phyloP scores from a whole-genome alignment of 345 rosid genomes.

The Arabis hirsuta region DNA sequence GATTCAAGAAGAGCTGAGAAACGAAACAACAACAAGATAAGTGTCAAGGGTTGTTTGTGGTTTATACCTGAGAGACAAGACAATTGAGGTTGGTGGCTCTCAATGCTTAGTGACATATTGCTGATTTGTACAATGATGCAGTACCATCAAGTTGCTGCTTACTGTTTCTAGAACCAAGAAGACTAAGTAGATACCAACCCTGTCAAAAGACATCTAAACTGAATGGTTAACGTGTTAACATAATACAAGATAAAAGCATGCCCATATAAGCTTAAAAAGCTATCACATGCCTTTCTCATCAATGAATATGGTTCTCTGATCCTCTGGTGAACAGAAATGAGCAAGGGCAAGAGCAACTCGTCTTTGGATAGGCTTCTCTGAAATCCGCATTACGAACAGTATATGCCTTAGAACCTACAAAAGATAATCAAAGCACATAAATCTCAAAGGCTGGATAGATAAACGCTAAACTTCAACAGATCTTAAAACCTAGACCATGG shows the following conservation, averaged over 20 bases:
- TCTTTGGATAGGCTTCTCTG: constrained; percentile 84
- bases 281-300: constrained; percentile 72
- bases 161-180: constrained; percentile 74
- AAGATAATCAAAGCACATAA: constrained; percentile 32
- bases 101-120: constrained; percentile 31
- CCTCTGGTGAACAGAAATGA: constrained; percentile 90
- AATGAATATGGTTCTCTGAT: constrained; percentile 82
- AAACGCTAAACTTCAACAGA: constrained; percentile 5
- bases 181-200: constrained; percentile 85
- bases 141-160: constrained; percentile 97
- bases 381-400: constrained; percentile 79
- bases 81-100: no score
- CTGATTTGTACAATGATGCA: constrained; percentile 81
- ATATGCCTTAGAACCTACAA: constrained; percentile 87
- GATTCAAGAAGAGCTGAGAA: no score
- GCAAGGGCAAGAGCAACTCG: constrained; percentile 94
- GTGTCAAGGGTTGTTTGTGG: no score
- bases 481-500: constrained; percentile 8
- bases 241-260: constrained; percentile 10
- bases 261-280: constrained; percentile 5
- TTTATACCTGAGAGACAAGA: no score
- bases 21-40: no score
- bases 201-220: constrained; percentile 44
- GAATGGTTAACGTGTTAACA: constrained; percentile 14
- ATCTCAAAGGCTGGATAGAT: constrained; percentile 17